These are phyloP conservation scores for Colletotrichum spinosum DNA, from an alignment of 2,329 filamentous ascomycete genomes.

Conservation along the genomic window DNA sequence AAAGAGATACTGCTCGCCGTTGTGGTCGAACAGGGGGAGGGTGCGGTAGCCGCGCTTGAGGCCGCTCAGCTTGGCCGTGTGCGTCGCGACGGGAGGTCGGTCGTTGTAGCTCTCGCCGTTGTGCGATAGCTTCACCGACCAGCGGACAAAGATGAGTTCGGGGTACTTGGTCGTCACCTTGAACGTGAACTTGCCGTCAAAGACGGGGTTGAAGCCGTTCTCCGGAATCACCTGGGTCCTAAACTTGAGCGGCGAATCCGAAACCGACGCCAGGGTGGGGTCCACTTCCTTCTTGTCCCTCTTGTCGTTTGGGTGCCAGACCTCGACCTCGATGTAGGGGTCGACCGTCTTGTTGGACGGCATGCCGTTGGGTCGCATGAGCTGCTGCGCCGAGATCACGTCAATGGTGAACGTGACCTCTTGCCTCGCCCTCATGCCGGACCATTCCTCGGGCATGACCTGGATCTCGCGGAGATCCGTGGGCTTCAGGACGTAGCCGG, in stretches of 20 bases:
- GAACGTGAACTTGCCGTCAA: conserved; percentile 83
- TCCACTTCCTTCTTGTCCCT: conserved; percentile 85
- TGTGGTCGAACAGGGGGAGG: conserved; percentile 86
- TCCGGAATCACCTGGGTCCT: conserved; percentile 84
- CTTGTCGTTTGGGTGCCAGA: conserved; percentile 94
- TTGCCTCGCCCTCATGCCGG: conserved; percentile 80
- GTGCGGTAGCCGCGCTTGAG: conserved; percentile 94
- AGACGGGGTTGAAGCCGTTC: conserved; percentile 94
- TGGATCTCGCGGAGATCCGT: conserved; percentile 82
- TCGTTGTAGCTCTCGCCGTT: conserved; percentile 79
- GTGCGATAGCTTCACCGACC: conserved; percentile 88
- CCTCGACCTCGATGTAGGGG: conserved; percentile 94
- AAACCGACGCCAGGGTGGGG: conserved; percentile 60
- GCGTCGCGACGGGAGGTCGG: conserved; percentile 79
- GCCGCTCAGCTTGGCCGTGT: conserved; percentile 90
- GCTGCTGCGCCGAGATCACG: conserved; percentile 92
- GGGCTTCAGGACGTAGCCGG: conserved; percentile 95
- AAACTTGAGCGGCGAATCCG: conserved; percentile 75
- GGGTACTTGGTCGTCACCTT: conserved; percentile 93
- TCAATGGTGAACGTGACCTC: conserved; percentile 87
- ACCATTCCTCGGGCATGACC: conserved; percentile 63
- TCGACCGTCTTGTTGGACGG: conserved; percentile 82
- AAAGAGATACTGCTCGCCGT: conserved; percentile 93
- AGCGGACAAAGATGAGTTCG: conserved; percentile 92
- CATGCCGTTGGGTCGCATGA: conserved; percentile 83